Percentiles rank a stretch among this genome's conserved stretches.
These are phyloP conservation scores for Russula sp. DNA, from an alignment of 768 basidiomycete species.

Conservation along the genomic window DNA sequence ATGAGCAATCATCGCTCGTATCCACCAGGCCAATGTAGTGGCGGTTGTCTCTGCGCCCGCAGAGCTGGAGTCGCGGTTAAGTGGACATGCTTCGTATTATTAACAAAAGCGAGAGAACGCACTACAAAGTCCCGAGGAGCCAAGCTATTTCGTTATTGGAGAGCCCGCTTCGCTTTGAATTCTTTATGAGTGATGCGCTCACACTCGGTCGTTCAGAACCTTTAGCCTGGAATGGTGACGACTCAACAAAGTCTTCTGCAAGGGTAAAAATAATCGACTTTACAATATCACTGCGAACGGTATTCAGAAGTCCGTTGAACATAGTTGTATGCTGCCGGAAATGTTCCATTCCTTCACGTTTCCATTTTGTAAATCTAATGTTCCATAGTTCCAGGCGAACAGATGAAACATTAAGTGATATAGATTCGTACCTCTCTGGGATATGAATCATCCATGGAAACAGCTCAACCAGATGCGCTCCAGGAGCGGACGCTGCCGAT, in stretches of 20 bases:
- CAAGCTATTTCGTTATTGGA: conserved; percentile 27
- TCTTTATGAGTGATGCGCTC: conserved; percentile 12
- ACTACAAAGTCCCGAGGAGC: conserved; percentile 28
- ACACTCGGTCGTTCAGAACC: conserved; percentile 17
- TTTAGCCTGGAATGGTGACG: background rate
- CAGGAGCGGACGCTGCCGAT: background rate
- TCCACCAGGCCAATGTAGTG: conserved; percentile 20
- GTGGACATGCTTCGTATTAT: background rate
- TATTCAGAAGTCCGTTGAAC: conserved; percentile 15
- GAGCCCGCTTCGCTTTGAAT: conserved; percentile 8
- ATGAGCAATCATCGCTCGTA: conserved; percentile 26
- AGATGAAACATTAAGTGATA: too few species aligned
- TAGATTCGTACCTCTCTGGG: conserved; percentile 10
- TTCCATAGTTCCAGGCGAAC: background rate
- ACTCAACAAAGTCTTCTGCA: background rate
- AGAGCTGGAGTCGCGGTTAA: background rate
- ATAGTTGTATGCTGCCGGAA: background rate
- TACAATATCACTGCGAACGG: conserved; percentile 8
- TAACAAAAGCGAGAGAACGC: background rate
- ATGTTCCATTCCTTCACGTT: conserved; percentile 14
- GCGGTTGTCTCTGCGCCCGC: conserved; percentile 16
- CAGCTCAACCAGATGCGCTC: conserved; percentile 18
- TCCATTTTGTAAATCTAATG: conserved; percentile 20
- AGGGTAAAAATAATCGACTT: background rate
- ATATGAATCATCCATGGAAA: conserved; percentile 22